Base-by-base conservation (phyloP, 2,329 filamentous ascomycete species). In the Aspergillus ustus region DNA sequence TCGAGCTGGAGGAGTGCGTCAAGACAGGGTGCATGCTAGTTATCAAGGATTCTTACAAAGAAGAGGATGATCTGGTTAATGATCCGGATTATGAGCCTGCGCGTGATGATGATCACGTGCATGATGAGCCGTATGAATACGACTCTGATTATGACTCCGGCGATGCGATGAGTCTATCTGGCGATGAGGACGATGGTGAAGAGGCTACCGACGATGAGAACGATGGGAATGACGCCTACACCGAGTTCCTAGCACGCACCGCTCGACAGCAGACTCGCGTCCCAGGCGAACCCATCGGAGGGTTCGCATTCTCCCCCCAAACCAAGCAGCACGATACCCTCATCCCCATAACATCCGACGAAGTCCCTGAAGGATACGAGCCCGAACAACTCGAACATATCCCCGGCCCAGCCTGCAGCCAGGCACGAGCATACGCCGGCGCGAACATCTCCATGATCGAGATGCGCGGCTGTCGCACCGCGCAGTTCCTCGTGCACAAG, bases 401-500 rank as follows among this genome's bases (percentile, higher is more conserved):
- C 25, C 34, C 56, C 29, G 37, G 48, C 9, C 17, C 37, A 0
- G 9, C 7, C 8, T 56, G 56, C 29, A 11, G 37, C 7, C 19
- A 52, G 7, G 17, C 22, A 1, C 4, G n/a, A 7, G 48, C 28
- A 3, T 58, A 52, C 15, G 44, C 59, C 4, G 57, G 57, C 4
- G 20, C 49, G n/a, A 25, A 20, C 3, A 67, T 69, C 34, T 64
- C 65, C 1, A 44, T 60, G 7, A 60, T 60, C 29, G 63, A 63
- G 45, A 65, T 64, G 51, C 58, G 53, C 51, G 63, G 65, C 4
- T 64, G 61, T 40, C 62, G 63, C 11, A 67, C 63, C 1, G 62
- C 51, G 25, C 63, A 65, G 49, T 67, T 59, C 43, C 34, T 68
- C 20, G 15, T 63, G 17, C 63, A 60, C 37, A 67, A 66, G 50